Percentiles rank a stretch among this genome's conserved stretches.
Evolutionary conservation across 225 moss, liverwort and hornwort genomes (phyloP).

Genomic region (Anthoceros angustus): DNA sequence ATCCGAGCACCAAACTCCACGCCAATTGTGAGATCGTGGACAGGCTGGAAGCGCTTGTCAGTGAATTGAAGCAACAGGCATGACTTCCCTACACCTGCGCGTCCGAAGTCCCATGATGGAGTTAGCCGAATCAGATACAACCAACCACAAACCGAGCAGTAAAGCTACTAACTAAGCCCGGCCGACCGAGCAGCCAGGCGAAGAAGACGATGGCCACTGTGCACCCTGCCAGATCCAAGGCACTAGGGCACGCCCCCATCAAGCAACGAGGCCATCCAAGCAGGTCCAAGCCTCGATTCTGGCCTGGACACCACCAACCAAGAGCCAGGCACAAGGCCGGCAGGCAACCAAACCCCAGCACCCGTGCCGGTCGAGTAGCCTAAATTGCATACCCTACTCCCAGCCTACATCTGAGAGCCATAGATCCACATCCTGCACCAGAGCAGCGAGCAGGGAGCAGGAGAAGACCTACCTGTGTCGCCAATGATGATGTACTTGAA

Average conservation of each 20-base stretch:
- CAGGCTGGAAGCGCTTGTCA: constrained; percentile 94
- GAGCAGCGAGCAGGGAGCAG: background rate
- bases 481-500: constrained; percentile 55
- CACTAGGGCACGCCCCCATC: too few relatives aligned
- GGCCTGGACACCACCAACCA: too few relatives aligned
- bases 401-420: background rate
- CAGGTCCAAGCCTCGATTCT: too few relatives aligned
- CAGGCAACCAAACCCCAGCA: too few relatives aligned
- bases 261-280: too few relatives aligned
- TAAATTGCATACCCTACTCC: background rate
- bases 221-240: too few relatives aligned
- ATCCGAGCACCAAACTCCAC: constrained; percentile 97
- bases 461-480: constrained; percentile 20
- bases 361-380: too few relatives aligned
- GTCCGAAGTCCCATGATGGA: background rate
- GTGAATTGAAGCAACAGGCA: constrained; percentile 94
- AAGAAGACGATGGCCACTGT: too few relatives aligned
- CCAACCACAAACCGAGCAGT: background rate
- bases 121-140: background rate
- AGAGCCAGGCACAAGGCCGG: too few relatives aligned
- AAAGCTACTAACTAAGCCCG: background rate
- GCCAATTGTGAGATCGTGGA: constrained; percentile 92
- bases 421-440: background rate
- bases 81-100: constrained; percentile 84
- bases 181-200: background rate